phyloP scores from a whole-genome alignment of 2,329 filamentous ascomycete species.

The Cladosporium cucumerinum region DNA sequence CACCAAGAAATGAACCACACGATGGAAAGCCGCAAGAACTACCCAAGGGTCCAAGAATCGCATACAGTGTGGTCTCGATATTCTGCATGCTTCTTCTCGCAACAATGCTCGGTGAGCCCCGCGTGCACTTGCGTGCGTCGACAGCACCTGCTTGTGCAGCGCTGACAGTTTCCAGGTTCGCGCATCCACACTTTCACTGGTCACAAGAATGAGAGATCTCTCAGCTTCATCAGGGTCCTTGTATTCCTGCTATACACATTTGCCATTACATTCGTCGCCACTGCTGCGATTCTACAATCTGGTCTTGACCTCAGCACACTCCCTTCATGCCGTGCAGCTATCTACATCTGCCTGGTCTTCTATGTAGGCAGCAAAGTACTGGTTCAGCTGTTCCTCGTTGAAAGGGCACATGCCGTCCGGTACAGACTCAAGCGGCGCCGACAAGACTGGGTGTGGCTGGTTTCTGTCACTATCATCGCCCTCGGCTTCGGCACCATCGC shows the following conservation, averaged over 20 bases:
- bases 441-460: conserved; percentile 37
- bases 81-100: conserved; percentile 32
- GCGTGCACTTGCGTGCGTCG: neutral
- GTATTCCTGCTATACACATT: conserved; percentile 36
- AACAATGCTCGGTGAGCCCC: conserved; percentile 26
- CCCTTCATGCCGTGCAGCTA: conserved; percentile 33
- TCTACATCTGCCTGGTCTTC: conserved; percentile 39
- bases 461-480: conserved; percentile 26
- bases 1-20: neutral
- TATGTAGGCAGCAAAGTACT: conserved; percentile 36
- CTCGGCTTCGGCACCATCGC: conserved; percentile 23
- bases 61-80: conserved; percentile 18
- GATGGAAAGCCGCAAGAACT: neutral
- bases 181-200: conserved; percentile 24
- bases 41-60: conserved; percentile 1
- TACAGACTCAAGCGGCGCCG: conserved; percentile 32
- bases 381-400: conserved; percentile 42
- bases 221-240: conserved; percentile 34
- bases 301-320: conserved; percentile 32
- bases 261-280: conserved; percentile 36
- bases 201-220: conserved; percentile 21
- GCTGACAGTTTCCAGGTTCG: conserved; percentile 25
- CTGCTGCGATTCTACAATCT: conserved; percentile 34
- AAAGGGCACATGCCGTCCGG: conserved; percentile 40
- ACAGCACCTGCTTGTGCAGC: neutral